Evolutionary conservation across 2,329 filamentous ascomycete species (phyloP), one percentile per base, ranked within the genome.

Genomic region (Alternaria tenuissima): DNA sequence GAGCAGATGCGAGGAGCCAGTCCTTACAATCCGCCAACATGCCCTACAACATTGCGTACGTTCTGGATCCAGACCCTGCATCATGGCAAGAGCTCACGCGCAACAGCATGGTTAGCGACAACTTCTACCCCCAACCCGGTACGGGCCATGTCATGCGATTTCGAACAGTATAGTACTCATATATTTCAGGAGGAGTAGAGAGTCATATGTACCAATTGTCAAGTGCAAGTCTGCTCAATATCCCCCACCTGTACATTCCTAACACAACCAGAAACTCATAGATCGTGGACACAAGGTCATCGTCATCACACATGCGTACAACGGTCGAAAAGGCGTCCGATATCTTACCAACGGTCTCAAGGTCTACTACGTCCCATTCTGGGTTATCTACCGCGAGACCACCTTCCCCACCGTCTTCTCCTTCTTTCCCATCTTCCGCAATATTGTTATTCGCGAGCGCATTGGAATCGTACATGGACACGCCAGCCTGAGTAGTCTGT

Each of bases 401-500:
- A 96, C 93, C 12, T 94, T 99, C 73, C 95, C 95, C 0, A 98
- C 96, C 5, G 93, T 99, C 74, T 98, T 98, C 82, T 97, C 94
- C 30, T 97, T 97, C 82, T 99, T 99, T 72, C 95, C 96, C 9
- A 89, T 97, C n/a, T 94, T 99, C 73, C 89, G 95, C 58, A 96
- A 98, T 70, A 98, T 99, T 71, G 88, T 97, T 63, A 91, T 99
- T 62, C 89, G 95, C 46, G 95, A 99, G 80, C 88, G 90, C 62
- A 97, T 99, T 69, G 91, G 98, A 78, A 99, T 99, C 71, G 94
- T 99, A 0, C 95, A 99, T 76, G 95, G 94, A n/a, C 95, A 99
- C 82, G 94, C 87, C 32, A 97, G 93, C 76, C 84, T 99, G 63
- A 97, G 93, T 79, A 96, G 89, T 76, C 85, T 99, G 52, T 97